phyloP scores from a whole-genome alignment of 306 rosid genomes.

The Vachellia collinsii region DNA sequence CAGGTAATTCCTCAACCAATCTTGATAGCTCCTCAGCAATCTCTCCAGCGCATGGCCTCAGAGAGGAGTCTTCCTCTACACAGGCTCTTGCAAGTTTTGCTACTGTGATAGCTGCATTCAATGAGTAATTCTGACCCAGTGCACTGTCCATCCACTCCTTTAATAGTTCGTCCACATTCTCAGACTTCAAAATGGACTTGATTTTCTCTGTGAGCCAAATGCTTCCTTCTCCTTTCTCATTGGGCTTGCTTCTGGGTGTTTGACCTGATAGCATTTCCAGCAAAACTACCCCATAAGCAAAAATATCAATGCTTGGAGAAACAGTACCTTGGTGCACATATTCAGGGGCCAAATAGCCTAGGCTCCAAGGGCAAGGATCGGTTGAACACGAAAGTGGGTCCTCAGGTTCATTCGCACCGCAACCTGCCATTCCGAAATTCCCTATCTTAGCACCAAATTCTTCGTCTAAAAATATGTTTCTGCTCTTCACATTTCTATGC shows the following conservation, averaged over 20 bases:
- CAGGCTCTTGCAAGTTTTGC: constrained; percentile 62
- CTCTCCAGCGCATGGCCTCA: constrained; percentile 61
- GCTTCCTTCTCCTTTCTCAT: constrained; percentile 39
- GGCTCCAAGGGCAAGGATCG: constrained; percentile 49
- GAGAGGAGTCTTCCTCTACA: constrained; percentile 51
- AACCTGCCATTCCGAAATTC: constrained; percentile 71
- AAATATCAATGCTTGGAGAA: constrained; percentile 57
- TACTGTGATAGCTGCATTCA: constrained; percentile 51
- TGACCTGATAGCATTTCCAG: constrained; percentile 61
- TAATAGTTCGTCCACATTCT: constrained; percentile 47
- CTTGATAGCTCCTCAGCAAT: constrained; percentile 56
- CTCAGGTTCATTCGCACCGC: constrained; percentile 53
- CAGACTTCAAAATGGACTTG: constrained; percentile 52
- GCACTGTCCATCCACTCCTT: constrained; percentile 71
- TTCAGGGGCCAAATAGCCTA: constrained; percentile 61
- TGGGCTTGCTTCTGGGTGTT: constrained; percentile 46
- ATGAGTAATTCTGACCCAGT: constrained; percentile 57
- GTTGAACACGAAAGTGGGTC: constrained; percentile 32
- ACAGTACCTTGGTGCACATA: constrained; percentile 54
- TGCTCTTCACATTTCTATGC: constrained; percentile 75
- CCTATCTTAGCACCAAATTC: constrained; percentile 86
- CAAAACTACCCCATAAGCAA: constrained; percentile 60
- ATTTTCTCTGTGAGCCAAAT: constrained; percentile 54
- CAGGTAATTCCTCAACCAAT: constrained; percentile 59
- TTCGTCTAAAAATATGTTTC: constrained; percentile 85